These are phyloP conservation scores for Psidium guajava DNA, from an alignment of 345 rosid genomes.

Conservation along the genomic window DNA sequence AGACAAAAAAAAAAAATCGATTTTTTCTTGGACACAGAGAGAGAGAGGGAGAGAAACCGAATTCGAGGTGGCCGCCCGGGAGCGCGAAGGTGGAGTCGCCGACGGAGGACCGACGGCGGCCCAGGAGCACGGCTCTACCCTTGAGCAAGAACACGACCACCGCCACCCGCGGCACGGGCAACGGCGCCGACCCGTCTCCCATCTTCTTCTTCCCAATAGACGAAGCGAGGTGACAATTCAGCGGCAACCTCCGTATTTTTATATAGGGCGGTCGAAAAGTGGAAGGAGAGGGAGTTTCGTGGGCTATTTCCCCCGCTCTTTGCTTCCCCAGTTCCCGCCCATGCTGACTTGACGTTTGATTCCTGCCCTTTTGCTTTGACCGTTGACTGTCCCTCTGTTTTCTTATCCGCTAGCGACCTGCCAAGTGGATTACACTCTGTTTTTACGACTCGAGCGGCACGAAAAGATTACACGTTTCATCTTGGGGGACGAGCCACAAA, in stretches of 20 bases:
- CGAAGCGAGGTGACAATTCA: background rate
- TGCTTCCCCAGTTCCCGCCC: background rate
- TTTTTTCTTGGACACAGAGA: background rate
- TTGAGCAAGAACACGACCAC: conserved; percentile 62
- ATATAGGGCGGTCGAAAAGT: background rate
- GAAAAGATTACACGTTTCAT: background rate
- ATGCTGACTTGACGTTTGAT: background rate
- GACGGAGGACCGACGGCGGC: conserved; percentile 55
- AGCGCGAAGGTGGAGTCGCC: conserved; percentile 76
- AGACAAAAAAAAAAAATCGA: background rate
- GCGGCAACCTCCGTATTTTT: background rate
- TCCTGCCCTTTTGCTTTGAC: background rate
- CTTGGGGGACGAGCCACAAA: rapidly evolving
- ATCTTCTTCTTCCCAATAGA: background rate
- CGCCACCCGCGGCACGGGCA: conserved; percentile 46
- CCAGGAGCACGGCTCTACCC: conserved; percentile 55
- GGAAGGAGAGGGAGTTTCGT: background rate
- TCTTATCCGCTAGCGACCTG: background rate
- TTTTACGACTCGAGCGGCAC: background rate
- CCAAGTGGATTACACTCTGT: background rate
- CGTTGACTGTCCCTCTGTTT: background rate
- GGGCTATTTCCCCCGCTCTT: background rate
- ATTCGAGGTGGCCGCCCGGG: conserved; percentile 96
- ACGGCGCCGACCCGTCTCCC: conserved; percentile 7
- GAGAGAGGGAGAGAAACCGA: conserved; percentile 35